Conservation (phyloP, 352 stramenopile genomes). For the Blastocystis sp. region DNA sequence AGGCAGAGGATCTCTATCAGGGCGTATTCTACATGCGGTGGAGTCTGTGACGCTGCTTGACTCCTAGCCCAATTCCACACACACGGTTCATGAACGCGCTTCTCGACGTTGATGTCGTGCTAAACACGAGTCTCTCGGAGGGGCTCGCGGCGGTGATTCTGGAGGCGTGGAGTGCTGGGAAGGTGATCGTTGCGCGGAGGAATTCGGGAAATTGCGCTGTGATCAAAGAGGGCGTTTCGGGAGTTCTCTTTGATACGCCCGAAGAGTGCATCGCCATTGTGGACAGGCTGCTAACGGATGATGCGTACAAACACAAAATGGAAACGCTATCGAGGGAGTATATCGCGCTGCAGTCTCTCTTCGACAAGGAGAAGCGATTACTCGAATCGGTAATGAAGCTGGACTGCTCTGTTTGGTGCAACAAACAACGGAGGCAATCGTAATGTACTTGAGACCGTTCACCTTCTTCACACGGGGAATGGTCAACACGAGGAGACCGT, state of each 20-base stretch:
- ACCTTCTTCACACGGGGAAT: slow-evolving; percentile 65
- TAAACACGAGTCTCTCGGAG: slow-evolving; percentile 64
- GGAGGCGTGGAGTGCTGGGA: slow-evolving; percentile 50
- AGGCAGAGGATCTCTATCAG: not conserved
- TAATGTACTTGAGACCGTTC: slow-evolving; percentile 38
- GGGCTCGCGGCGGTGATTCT: slow-evolving; percentile 50
- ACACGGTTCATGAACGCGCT: slow-evolving; percentile 48
- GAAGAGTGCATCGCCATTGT: slow-evolving; percentile 51
- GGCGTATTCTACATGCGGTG: slow-evolving; percentile 29
- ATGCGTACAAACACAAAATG: slow-evolving; percentile 1
- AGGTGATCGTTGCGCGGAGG: slow-evolving; percentile 55
- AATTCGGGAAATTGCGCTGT: slow-evolving; percentile 59
- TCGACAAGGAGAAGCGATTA: not conserved
- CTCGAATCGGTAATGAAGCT: not conserved
- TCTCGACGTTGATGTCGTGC: slow-evolving; percentile 46
- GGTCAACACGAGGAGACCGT: slow-evolving; percentile 65
- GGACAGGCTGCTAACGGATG: slow-evolving; percentile 11
- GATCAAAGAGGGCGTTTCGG: slow-evolving; percentile 13
- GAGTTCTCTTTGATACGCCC: slow-evolving; percentile 61
- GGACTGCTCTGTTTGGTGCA: not conserved
- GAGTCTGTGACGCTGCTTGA: not conserved
- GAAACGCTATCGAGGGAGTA: slow-evolving; percentile 66
- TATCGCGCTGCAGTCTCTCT: not conserved
- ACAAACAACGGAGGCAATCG: slow-evolving; percentile 19
- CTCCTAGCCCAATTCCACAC: slow-evolving; percentile 50